These are phyloP conservation scores for Balamuthia mandrillaris DNA, from an alignment of 208 protist species.

Conservation along the genomic window DNA sequence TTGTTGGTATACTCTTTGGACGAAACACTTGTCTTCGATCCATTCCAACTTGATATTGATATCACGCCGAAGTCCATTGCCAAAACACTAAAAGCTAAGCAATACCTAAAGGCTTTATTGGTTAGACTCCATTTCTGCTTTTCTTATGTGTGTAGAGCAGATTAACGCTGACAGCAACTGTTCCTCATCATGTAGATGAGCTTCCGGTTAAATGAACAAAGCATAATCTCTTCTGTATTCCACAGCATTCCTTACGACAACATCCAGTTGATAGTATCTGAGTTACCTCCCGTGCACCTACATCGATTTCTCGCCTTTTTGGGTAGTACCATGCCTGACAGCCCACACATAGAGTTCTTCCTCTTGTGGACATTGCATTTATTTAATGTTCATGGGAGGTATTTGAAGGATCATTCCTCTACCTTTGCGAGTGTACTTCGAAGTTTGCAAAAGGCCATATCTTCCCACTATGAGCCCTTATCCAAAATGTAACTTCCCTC, in stretches of 20 bases:
- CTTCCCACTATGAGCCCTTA: background rate
- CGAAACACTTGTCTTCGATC: constrained; percentile 74
- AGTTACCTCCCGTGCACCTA: background rate
- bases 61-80: constrained; percentile 68
- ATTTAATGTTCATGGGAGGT: constrained; percentile 48
- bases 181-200: background rate
- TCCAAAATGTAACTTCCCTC: background rate
- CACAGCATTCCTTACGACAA: background rate
- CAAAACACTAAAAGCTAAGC: background rate
- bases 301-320: background rate
- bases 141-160: background rate
- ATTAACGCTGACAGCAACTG: background rate
- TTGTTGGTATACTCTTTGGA: constrained; percentile 81
- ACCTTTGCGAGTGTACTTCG: background rate
- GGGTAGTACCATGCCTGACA: constrained; percentile 23
- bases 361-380: constrained; percentile 48
- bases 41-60: constrained; percentile 74
- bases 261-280: constrained; percentile 3
- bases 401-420: constrained; percentile 13
- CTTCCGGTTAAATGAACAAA: constrained; percentile 42
- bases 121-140: background rate
- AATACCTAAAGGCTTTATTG: constrained; percentile 58
- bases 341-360: constrained; percentile 59
- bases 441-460: background rate
- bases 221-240: constrained; percentile 13